phyloP scores from a whole-genome alignment of 2,329 filamentous ascomycete species.

The Pseudonectria buxi region DNA sequence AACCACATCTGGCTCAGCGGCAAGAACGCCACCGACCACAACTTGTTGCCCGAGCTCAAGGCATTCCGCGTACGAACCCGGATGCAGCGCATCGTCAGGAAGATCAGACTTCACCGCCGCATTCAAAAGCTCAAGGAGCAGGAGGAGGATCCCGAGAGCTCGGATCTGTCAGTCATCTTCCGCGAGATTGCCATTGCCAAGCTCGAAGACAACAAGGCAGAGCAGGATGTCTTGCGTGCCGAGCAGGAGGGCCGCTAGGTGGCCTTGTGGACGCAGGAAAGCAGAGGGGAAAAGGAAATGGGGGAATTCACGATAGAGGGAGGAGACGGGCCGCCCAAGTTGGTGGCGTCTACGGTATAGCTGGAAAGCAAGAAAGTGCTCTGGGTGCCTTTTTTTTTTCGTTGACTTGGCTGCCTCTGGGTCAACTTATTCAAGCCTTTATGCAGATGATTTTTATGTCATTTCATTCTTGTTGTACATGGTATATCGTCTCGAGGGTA shows the following conservation, averaged over 20 bases:
- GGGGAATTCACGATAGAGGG: not conserved
- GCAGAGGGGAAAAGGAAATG: not conserved
- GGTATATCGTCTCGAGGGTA: slow-evolving; percentile 2
- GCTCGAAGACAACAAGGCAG: slow-evolving; percentile 70
- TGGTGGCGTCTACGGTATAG: no score
- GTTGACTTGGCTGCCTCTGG: not conserved
- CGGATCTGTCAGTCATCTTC: slow-evolving; percentile 63
- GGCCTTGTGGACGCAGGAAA: slow-evolving; percentile 22
- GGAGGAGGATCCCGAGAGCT: slow-evolving; percentile 71
- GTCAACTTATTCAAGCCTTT: no score
- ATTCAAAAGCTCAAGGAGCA: slow-evolving; percentile 92
- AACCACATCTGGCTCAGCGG: slow-evolving; percentile 85
- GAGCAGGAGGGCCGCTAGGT: slow-evolving; percentile 51
- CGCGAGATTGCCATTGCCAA: slow-evolving; percentile 90
- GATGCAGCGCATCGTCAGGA: slow-evolving; percentile 87
- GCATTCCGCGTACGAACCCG: slow-evolving; percentile 88
- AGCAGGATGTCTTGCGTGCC: slow-evolving; percentile 68
- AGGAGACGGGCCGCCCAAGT: no score
- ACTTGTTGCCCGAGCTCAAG: slow-evolving; percentile 93
- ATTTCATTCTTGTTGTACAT: slow-evolving; percentile 1
- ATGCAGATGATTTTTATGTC: slow-evolving; percentile 4
- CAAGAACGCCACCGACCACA: slow-evolving; percentile 87
- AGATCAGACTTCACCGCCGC: slow-evolving; percentile 91
- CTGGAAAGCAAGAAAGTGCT: no score
- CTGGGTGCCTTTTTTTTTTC: not conserved